Conservation (phyloP, 75 land plant genomes). For the Azolla pinnata region DNA sequence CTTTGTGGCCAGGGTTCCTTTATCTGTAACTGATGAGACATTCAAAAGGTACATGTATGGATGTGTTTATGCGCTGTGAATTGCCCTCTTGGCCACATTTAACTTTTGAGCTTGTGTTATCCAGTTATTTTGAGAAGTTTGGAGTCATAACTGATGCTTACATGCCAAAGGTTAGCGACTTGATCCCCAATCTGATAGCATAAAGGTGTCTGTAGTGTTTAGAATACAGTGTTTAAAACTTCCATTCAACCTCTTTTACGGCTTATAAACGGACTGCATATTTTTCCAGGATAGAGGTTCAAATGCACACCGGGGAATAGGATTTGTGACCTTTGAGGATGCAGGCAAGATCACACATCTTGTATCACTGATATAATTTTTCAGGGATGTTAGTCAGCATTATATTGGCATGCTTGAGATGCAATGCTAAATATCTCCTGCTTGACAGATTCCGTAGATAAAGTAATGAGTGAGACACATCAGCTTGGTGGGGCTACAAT, state of each 20-base stretch:
- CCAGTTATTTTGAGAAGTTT: constrained; percentile 34
- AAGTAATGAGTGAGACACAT: constrained; percentile 60
- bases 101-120: constrained; percentile 5
- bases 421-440: too few species aligned
- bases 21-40: constrained; percentile 44
- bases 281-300: constrained; percentile 60
- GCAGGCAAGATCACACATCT: constrained; percentile 39
- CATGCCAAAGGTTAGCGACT: constrained; percentile 81
- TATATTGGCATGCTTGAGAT: neutral
- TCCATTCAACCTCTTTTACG: neutral
- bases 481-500: constrained; percentile 61
- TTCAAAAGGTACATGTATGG: constrained; percentile 22
- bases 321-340: constrained; percentile 84
- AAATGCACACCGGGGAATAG: constrained; percentile 91
- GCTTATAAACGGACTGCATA: neutral
- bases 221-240: too few species aligned
- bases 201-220: too few species aligned
- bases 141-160: constrained; percentile 44
- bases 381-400: neutral
- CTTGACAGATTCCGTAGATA: constrained; percentile 57
- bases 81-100: neutral
- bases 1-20: constrained; percentile 82
- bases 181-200: too few species aligned
- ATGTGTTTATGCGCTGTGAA: neutral
- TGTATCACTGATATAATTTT: too few species aligned